phyloP scores from a whole-genome alignment of 2,329 filamentous ascomycete genomes.

The Aspergillus hortae region DNA sequence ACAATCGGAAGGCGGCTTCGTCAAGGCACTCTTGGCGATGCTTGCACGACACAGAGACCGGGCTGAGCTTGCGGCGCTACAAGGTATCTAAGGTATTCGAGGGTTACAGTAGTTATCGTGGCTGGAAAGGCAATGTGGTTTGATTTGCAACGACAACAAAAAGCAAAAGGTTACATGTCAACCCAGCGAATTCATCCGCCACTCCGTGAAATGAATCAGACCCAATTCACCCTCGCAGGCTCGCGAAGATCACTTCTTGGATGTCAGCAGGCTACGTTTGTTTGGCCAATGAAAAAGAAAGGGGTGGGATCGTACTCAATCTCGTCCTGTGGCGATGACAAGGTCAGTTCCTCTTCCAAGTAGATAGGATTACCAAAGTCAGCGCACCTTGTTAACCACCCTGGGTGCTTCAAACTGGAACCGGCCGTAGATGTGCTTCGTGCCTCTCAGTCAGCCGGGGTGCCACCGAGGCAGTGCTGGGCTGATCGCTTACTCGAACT shows the following conservation, averaged over 20 bases:
- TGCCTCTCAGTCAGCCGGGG: neutral
- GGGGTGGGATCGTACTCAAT: slow-evolving; percentile 5
- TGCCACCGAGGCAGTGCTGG: neutral
- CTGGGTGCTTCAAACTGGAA: slow-evolving; percentile 13
- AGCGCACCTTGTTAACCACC: slow-evolving; percentile 5
- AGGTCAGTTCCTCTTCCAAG: neutral
- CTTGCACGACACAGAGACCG: too few species aligned
- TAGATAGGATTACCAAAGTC: neutral
- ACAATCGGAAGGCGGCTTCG: too few species aligned
- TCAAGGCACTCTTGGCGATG: too few species aligned
- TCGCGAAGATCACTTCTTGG: slow-evolving; percentile 7
- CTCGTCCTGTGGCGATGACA: slow-evolving; percentile 5
- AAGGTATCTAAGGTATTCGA: too few species aligned
- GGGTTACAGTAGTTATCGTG: too few species aligned
- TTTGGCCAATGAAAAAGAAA: neutral
- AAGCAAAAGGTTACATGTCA: neutral
- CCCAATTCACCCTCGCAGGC: slow-evolving; percentile 1
- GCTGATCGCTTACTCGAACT: slow-evolving; percentile 4
- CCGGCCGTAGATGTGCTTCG: slow-evolving; percentile 7
- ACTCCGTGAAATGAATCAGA: neutral
- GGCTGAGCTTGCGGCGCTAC: too few species aligned
- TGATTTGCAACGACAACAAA: neutral
- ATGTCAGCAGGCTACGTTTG: neutral
- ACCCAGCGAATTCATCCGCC: neutral
- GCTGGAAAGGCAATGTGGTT: too few species aligned